Evolutionary conservation across 208 protist genomes (phyloP).

Genomic region (Strigomonas culicis): DNA sequence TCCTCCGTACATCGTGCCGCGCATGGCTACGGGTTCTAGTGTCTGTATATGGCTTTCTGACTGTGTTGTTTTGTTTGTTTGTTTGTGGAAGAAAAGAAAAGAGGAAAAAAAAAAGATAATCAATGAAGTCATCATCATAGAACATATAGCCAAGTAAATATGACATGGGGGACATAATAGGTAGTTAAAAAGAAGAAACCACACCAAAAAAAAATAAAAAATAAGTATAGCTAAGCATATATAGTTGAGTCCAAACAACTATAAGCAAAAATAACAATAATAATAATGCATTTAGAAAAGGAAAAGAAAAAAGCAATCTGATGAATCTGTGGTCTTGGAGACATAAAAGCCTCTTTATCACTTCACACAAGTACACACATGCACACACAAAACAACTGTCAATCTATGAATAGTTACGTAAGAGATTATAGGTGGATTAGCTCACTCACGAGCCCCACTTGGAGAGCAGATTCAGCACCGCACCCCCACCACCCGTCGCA

Average conservation of each 20-base stretch:
- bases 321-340: no score
- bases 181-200: conserved; percentile 10
- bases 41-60: neutral
- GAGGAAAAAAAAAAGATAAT: neutral
- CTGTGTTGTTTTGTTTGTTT: neutral
- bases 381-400: no score
- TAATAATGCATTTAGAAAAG: neutral
- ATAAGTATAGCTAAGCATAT: neutral
- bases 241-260: no score
- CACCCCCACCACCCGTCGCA: neutral
- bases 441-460: conserved; percentile 26
- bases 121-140: neutral
- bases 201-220: neutral
- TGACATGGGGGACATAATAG: neutral
- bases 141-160: no score
- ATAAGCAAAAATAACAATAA: no score
- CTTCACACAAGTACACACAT: no score
- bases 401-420: no score
- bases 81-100: neutral
- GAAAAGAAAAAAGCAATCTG: neutral
- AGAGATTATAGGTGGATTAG: no score
- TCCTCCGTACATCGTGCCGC: no score
- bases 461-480: conserved; percentile 28
- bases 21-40: neutral
- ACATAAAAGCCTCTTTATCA: no score